Evolutionary conservation across 2,329 filamentous ascomycete species (phyloP).

Genomic region (Fusarium xylarioides): DNA sequence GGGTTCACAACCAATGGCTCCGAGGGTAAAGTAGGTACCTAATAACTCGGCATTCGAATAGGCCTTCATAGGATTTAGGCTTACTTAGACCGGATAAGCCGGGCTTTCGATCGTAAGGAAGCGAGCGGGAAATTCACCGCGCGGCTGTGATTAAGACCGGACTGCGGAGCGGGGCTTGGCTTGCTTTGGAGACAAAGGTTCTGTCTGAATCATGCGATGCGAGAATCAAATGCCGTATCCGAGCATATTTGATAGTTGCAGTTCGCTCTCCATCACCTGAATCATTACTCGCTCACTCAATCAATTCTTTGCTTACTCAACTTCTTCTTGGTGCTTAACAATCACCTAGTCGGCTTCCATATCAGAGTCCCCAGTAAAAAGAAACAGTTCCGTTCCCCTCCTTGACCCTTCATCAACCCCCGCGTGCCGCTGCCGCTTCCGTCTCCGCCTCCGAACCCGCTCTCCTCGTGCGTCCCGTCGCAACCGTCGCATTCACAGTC

Average conservation of each 20-base stretch:
- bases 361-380: not conserved
- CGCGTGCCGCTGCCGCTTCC: slow-evolving; percentile 26
- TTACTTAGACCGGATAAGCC: slow-evolving; percentile 36
- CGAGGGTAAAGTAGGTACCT: slow-evolving; percentile 4
- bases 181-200: slow-evolving; percentile 10
- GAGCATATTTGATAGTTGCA: not conserved
- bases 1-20: not conserved
- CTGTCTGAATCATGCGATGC: slow-evolving; percentile 40
- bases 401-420: slow-evolving; percentile 7
- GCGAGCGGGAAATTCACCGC: slow-evolving; percentile 40
- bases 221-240: slow-evolving; percentile 5
- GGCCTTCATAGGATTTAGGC: not conserved
- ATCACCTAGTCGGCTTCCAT: slow-evolving; percentile 16
- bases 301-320: not conserved
- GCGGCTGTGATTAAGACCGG: slow-evolving; percentile 38
- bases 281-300: not conserved
- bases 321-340: not conserved
- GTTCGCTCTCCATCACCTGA: not conserved
- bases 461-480: slow-evolving; percentile 32
- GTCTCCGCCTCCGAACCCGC: slow-evolving; percentile 36
- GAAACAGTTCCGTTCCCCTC: slow-evolving; percentile 12
- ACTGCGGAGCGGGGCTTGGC: slow-evolving; percentile 22
- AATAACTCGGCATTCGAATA: slow-evolving; percentile 1
- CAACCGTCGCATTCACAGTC: slow-evolving; percentile 28
- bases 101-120: slow-evolving; percentile 4